A percentile compares a stretch with the other conserved stretches of the same genome.
These are phyloP conservation scores for Syzygium aromaticum DNA, from an alignment of 345 rosid species.

Conservation along the genomic window DNA sequence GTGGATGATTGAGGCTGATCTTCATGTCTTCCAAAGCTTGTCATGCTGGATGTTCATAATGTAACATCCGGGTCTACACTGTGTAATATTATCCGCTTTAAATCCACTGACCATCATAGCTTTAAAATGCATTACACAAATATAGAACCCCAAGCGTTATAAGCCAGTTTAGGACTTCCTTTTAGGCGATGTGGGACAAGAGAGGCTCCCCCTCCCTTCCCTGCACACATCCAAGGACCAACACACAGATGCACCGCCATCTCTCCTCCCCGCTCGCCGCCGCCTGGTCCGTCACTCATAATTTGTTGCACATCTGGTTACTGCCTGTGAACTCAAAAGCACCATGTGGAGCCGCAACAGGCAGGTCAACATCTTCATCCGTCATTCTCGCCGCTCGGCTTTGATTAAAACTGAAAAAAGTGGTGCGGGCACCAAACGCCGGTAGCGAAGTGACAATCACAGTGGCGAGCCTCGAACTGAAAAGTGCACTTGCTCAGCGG, in stretches of 20 bases:
- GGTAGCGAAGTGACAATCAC: not conserved
- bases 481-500: not conserved
- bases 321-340: not conserved
- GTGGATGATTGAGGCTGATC: not conserved
- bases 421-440: not conserved
- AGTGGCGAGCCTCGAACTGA: not conserved
- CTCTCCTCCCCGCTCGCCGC: too few species aligned
- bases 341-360: rapidly evolving
- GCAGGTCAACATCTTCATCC: not conserved
- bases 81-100: too few species aligned
- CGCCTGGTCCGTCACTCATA: too few species aligned
- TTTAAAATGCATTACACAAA: too few species aligned
- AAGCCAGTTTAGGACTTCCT: too few species aligned
- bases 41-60: not conserved
- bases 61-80: too few species aligned
- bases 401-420: not conserved
- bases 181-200: too few species aligned
- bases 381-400: not conserved
- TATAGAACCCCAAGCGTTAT: too few species aligned
- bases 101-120: too few species aligned
- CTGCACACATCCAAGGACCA: too few species aligned
- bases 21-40: not conserved
- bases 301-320: not conserved
- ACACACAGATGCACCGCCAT: too few species aligned
- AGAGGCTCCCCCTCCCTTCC: too few species aligned